These are phyloP conservation scores for Aspergillus sp. DNA, from an alignment of 2,329 filamentous ascomycete species.

Conservation along the genomic window DNA sequence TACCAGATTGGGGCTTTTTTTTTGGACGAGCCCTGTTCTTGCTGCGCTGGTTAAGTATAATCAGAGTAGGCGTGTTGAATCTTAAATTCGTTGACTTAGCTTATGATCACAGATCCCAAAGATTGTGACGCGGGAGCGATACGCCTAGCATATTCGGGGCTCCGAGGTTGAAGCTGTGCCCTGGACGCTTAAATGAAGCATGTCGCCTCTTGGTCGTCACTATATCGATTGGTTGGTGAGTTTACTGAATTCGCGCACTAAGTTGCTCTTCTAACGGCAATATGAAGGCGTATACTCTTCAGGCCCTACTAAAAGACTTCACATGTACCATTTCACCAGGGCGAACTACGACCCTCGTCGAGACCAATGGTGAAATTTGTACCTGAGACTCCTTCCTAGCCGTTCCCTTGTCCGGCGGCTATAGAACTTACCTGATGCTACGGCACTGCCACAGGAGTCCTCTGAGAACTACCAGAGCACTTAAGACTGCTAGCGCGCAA, in stretches of 20 bases:
- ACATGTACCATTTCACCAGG: conserved; percentile 1
- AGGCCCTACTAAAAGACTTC: conserved; percentile 1
- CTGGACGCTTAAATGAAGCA: conserved; percentile 8
- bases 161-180: conserved; percentile 9
- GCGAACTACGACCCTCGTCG: not conserved
- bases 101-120: conserved; percentile 2
- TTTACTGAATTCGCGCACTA: conserved; percentile 5
- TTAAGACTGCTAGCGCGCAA: too few species aligned
- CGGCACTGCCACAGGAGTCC: not conserved
- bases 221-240: conserved; percentile 1
- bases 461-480: not conserved
- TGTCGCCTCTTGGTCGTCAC: conserved; percentile 3
- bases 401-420: not conserved
- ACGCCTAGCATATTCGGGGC: not conserved
- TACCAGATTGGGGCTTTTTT: conserved; percentile 5
- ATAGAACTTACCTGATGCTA: not conserved
- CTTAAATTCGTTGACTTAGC: conserved; percentile 5
- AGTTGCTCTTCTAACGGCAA: conserved; percentile 2
- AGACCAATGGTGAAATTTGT: not conserved
- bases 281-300: conserved; percentile 8
- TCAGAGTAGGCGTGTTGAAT: conserved; percentile 2
- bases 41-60: conserved; percentile 5
- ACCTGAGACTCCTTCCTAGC: not conserved
- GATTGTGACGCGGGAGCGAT: not conserved
- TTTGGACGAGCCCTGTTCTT: conserved; percentile 5